Evolutionary conservation across 495 filamentous ascomycete genomes (phyloP), one percentile per base, ranked within the genome.

Genomic region (Aspergillus heteromorphus): DNA sequence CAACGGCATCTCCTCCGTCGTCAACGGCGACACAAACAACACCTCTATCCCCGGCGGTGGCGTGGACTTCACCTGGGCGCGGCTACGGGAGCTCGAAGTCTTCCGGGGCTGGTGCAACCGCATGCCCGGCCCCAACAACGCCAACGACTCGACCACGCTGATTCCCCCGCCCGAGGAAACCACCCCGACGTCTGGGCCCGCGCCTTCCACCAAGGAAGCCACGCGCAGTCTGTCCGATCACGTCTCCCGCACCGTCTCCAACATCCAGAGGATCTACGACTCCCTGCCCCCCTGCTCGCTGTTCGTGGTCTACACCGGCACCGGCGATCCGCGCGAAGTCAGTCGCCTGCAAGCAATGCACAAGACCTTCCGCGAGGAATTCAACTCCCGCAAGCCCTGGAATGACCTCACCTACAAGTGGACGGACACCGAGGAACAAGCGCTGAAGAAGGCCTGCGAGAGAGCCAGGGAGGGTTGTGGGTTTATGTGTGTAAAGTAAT

Each of bases 21-120:
- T 89, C 6, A 78, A 81, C n/a, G 89, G 88, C 19, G 85, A 91
- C 48, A 73, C 73, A 1, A 79, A 79, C 43, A 83, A 81, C 30
- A 66, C 75, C 13, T 75, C 80, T 18, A 82, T 91, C 49, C 83
- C 85, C 2, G 78, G 72, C 10, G 83, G 79, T 16, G 89, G 87
- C 11, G 85, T 95, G 16, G 91, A 96, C 57, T 91, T 97, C 62
- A 83, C 89, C 10, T 98, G 90, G 85, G 92, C 83, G 3, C 83
- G 93, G 47, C 78, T 98, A 58, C 86, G 91, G 30, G 89, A 90
- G 60, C 79, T 98, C 2, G 95, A 97, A 67, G 75, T 82, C 29
- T 67, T 85, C 13, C 83, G 89, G 21, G 89, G 89, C 1, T 96
- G 91, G 91, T 90, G 86, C 80, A 91, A 87, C 55, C 67, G 70